Base-by-base conservation (phyloP, 192 early-diverging fungal genomes). In the Backusella liffmaniae region DNA sequence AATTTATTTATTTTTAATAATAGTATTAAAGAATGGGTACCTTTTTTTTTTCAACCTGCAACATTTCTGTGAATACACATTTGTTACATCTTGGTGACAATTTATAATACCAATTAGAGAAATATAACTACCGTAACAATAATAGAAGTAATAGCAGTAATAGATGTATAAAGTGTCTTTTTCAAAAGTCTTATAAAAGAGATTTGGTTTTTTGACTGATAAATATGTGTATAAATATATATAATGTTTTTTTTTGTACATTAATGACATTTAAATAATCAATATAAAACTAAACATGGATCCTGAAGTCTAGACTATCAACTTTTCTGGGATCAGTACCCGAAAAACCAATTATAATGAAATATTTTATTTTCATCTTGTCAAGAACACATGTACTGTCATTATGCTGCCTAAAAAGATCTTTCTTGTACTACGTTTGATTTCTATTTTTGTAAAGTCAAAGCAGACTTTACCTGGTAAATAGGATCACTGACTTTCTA, bases 331-430 rank as follows among this genome's bases (percentile, higher is more conserved):
- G 23, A 62, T 29, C 23, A 12, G 23, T 39, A 39, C 3, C 56
- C 21, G 12, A 29, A 62, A 13, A 23, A 39, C 9, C 32, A 32
- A n/a, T 21, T 53, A 53, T 53, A 44, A 44, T 13, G 32, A 32
- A 44, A 44, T 62, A 62, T 62, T 62, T 62, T 29, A 62, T 62
- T 62, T 62, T 26, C 56, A 62, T 29, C 56, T 62, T 62, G 56
- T 62, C 23, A 10, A 62, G 23, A 62, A 10, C 37, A 26, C 53
- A 59, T 59, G 51, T 21, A 53, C 8, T 21, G 26, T 59, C 23
- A 29, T 26, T 62, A 29, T 29, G 21, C 56, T 26, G n/a, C 56
- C 23, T 12, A 29, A 62, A 29, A 62, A 8, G 10, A 59, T 29
- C 8, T 29, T 4, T 29, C 8, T 62, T 62, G 21, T 62, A 62